Evolutionary conservation across 1,284 basidiomycete species (phyloP).

Genomic region (Tetrapyrgos nigripes): DNA sequence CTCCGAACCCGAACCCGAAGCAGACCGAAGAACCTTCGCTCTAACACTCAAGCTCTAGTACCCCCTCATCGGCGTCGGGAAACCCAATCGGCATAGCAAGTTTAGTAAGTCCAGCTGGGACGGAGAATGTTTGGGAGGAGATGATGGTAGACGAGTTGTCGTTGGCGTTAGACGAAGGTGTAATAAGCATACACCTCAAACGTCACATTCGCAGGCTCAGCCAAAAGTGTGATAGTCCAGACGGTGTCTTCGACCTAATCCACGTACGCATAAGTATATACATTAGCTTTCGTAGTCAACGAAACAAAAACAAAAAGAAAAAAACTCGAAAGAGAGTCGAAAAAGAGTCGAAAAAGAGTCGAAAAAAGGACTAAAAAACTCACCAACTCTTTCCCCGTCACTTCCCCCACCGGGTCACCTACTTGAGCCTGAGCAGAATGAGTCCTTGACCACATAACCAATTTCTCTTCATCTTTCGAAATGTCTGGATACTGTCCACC

Average conservation of each 20-base stretch:
- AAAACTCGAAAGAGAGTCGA: too few relatives aligned
- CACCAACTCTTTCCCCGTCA: conserved; percentile 20
- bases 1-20: background rate
- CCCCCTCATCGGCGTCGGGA: too few relatives aligned
- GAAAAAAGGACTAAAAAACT: conserved; percentile 15
- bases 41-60: too few relatives aligned
- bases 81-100: too few relatives aligned
- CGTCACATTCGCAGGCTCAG: conserved; percentile 12
- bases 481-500: conserved; percentile 29
- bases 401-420: conserved; percentile 22
- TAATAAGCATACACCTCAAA: conserved; percentile 4
- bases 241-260: conserved; percentile 9
- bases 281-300: too few relatives aligned
- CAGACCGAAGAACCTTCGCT: too few relatives aligned
- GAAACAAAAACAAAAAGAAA: too few relatives aligned
- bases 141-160: too few relatives aligned
- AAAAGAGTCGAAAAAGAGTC: conserved; percentile 14
- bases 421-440: conserved; percentile 26
- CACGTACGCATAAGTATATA: too few relatives aligned
- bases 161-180: background rate
- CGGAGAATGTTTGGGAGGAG: too few relatives aligned
- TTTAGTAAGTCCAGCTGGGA: too few relatives aligned
- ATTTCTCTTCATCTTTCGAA: conserved; percentile 19
- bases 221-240: conserved; percentile 12
- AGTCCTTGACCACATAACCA: conserved; percentile 34